phyloP scores from a whole-genome alignment of 2,329 filamentous ascomycete species.

The Stagonosporopsis tanaceti region DNA sequence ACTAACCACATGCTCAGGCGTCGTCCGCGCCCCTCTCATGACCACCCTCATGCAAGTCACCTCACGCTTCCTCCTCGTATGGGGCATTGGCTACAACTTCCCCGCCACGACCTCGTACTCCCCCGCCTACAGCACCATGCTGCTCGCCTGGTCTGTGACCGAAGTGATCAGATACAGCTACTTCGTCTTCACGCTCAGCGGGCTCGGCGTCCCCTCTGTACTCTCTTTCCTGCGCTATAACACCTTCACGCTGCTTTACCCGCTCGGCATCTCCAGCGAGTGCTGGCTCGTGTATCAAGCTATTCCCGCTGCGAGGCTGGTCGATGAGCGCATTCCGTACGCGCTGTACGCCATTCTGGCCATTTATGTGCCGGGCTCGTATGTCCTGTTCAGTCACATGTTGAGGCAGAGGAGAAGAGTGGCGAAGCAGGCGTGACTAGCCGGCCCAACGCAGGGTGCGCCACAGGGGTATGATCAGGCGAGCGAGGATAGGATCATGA shows the following conservation, averaged over 20 bases:
- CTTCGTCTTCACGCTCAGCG: slow-evolving; percentile 77
- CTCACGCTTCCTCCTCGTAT: slow-evolving; percentile 86
- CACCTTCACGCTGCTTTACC: slow-evolving; percentile 92
- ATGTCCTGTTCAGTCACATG: slow-evolving; percentile 93
- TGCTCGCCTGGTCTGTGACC: slow-evolving; percentile 86
- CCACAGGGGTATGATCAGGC: slow-evolving; percentile 15
- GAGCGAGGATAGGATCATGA: slow-evolving; percentile 11
- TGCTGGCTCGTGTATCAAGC: slow-evolving; percentile 79
- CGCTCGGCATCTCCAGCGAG: slow-evolving; percentile 82
- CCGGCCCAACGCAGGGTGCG: background rate
- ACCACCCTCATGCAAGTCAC: slow-evolving; percentile 93
- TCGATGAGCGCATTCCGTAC: slow-evolving; percentile 62
- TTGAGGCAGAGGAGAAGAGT: slow-evolving; percentile 87
- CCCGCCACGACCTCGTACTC: slow-evolving; percentile 67
- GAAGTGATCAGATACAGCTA: slow-evolving; percentile 94
- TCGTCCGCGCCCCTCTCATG: slow-evolving; percentile 84
- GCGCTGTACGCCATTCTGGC: slow-evolving; percentile 71
- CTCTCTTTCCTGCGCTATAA: slow-evolving; percentile 85
- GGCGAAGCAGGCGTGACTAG: slow-evolving; percentile 51
- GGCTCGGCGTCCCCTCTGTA: slow-evolving; percentile 64
- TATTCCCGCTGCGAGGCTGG: slow-evolving; percentile 65
- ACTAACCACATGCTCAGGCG: slow-evolving; percentile 58
- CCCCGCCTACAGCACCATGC: slow-evolving; percentile 76
- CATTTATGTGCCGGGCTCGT: slow-evolving; percentile 82
- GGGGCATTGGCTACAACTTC: slow-evolving; percentile 80